Evolutionary conservation across 345 rosid genomes (phyloP), one percentile per base, ranked within the genome.

Genomic region (Pseudoturritis turrita): DNA sequence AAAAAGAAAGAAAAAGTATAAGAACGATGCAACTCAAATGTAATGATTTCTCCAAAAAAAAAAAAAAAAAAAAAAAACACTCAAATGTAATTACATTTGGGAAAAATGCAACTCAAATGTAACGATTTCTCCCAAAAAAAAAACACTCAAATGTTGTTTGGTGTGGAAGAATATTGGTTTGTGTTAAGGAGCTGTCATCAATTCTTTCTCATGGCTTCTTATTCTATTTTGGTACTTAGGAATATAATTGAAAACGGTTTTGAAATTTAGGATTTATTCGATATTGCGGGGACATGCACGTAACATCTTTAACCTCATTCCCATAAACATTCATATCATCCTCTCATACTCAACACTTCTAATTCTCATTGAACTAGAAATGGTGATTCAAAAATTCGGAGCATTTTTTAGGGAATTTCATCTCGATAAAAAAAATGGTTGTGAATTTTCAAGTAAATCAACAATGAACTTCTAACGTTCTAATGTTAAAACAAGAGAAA

Each of bases 161-260:
- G 57, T 46, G 18, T 45, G 41, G 12, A 40, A 41, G 53, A 39
- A 61, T 51, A 36, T 25, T 59, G 25, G 19, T 33, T 45, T 71
- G 18, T 18, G 60, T 50, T 28, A 61, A 50, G 69, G 36, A 62
- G 47, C 70, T 72, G 70, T 62, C 70, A 62, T 52, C 63, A 54
- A 72, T 12, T 44, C 58, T 53, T 33, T 31, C 37, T 29, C 63
- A 33, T 15, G 17, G 41, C 14, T 52, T 37, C 40, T 55, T 63
- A 64, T 73, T 64, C 77, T 31, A 35, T 35, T 73, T 54, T 47
- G 12, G 71, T 64, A 73, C 57, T 33, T 5, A 72, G 17, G 35
- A 29, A 62, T 51, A 7, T 4, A 28, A 14, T 12, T 9, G 14
- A 39, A 28, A 39, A 51, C 1, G 50, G 47, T 36, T 15, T 47